Evolutionary conservation across 2,329 filamentous ascomycete genomes (phyloP).

Genomic region (Xenoacremonium recifei): DNA sequence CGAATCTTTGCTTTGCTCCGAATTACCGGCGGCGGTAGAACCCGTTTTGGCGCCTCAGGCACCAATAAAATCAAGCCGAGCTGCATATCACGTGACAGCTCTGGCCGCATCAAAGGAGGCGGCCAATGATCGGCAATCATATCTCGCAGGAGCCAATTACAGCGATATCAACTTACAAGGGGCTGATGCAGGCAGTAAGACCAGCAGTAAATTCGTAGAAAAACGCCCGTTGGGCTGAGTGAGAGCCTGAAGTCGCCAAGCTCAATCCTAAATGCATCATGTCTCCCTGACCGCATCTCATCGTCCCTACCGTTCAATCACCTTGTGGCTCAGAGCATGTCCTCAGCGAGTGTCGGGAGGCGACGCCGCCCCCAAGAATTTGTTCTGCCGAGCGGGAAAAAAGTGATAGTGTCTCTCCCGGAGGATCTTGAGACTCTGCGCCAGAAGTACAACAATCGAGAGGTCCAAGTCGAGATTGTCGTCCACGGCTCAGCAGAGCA

Average conservation of each 20-base stretch:
- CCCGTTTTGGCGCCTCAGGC: constrained; percentile 30
- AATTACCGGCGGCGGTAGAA: constrained; percentile 27
- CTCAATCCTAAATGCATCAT: too few relatives aligned
- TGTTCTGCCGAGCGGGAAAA: constrained; percentile 52
- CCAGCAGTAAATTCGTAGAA: too few relatives aligned
- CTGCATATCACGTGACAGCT: too few relatives aligned
- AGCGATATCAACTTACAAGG: constrained; percentile 16
- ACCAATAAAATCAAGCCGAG: too few relatives aligned
- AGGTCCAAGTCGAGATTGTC: constrained; percentile 52
- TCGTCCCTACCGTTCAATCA: too few relatives aligned
- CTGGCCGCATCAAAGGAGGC: background rate
- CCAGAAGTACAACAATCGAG: constrained; percentile 37
- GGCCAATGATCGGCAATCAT: constrained; percentile 17
- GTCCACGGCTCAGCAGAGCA: constrained; percentile 54
- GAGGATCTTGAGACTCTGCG: constrained; percentile 51
- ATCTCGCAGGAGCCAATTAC: constrained; percentile 23
- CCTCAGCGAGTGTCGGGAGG: constrained; percentile 17
- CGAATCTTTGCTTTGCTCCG: too few relatives aligned
- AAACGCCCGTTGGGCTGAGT: too few relatives aligned
- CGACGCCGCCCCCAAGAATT: constrained; percentile 50
- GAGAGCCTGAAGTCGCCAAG: background rate
- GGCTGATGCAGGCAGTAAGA: constrained; percentile 1
- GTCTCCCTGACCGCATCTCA: too few relatives aligned
- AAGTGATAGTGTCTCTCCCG: constrained; percentile 56
- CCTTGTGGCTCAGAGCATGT: constrained; percentile 15